Conservation (phyloP, 225 moss, liverwort and hornwort species). For the Pseudoscleropodium purum region DNA sequence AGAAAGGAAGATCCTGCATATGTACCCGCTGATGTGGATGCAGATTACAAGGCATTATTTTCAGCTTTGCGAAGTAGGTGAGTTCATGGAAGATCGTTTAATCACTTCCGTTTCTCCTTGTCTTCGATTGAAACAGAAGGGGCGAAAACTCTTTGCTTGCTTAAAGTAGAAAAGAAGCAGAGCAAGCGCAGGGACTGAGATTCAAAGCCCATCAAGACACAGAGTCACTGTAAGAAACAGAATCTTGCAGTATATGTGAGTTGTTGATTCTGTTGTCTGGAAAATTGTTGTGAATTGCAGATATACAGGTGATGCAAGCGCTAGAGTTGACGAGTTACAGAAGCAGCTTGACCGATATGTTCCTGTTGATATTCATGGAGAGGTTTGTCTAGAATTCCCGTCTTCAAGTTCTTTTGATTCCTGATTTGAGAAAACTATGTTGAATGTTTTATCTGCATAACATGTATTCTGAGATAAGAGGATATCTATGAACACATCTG, state of each 20-base stretch:
- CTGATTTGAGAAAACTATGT: background rate
- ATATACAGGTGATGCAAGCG: constrained; percentile 49
- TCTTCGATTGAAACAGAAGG: background rate
- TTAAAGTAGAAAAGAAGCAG: background rate
- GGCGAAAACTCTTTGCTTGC: background rate
- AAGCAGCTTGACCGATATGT: constrained; percentile 63
- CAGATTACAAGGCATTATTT: constrained; percentile 62
- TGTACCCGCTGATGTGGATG: constrained; percentile 57
- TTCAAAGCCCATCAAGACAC: background rate
- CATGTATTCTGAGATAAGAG: background rate
- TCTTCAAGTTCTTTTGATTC: background rate
- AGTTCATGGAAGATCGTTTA: background rate
- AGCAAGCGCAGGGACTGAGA: background rate
- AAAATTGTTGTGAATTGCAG: constrained; percentile 25
- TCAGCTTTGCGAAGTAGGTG: constrained; percentile 64
- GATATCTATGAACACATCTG: background rate
- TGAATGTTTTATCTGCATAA: background rate
- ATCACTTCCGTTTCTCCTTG: background rate
- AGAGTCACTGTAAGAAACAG: background rate
- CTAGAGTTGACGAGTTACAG: constrained; percentile 50
- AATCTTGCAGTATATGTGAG: background rate
- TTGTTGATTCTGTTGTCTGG: background rate
- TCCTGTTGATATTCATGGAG: constrained; percentile 52
- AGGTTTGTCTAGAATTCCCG: constrained; percentile 32
- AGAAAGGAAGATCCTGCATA: constrained; percentile 53